Evolutionary conservation across 768 basidiomycete genomes (phyloP), one percentile per base, ranked within the genome.

Genomic region (Suillus lakei): DNA sequence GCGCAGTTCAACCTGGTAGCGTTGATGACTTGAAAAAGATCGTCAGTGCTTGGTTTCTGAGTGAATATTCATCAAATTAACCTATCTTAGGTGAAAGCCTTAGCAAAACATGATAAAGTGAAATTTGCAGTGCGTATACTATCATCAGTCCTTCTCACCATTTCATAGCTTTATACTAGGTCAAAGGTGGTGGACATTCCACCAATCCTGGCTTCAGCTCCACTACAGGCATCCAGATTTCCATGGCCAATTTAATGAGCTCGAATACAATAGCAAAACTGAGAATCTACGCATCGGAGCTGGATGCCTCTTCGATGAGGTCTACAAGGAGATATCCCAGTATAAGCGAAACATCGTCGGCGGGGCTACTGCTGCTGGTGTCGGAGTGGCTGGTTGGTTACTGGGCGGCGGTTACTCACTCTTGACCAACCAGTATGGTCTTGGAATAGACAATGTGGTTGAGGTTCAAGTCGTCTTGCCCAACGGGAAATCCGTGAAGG

Each of bases 381-480:
- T 80, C 8, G 80, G 80, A 3, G 67, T 79, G 9, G 54, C 68
- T 23, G 79, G 79, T 10, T 80, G 69, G 68, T 58, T 77, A 41
- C 63, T 80, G 6, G 79, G 78, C 6, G 77, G 77, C 32, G 79
- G 79, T 8, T 80, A 74, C 67, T 76, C 78, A 0, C 63, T 72
- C 66, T 74, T 75, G 62, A 76, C 74, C 5, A 79, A 75, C 64
- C 72, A 76, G 56, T 72, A 71, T 62, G 77, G 79, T 10, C 62
- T 80, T 12, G 71, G 72, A 2, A 67, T 79, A 41, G 80, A 81
- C 67, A 80, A 78, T 60, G 58, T 81, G 34, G 64, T 56, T 16
- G 69, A 55, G 34, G 71, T 69, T 16, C 60, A 75, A 60, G 64
- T 79, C 18, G 76, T 78, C 18, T 60, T 74, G 2, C 77, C 78